Base-by-base conservation (phyloP, 805 yeast genomes). In the Diddensiella transvaalensis region DNA sequence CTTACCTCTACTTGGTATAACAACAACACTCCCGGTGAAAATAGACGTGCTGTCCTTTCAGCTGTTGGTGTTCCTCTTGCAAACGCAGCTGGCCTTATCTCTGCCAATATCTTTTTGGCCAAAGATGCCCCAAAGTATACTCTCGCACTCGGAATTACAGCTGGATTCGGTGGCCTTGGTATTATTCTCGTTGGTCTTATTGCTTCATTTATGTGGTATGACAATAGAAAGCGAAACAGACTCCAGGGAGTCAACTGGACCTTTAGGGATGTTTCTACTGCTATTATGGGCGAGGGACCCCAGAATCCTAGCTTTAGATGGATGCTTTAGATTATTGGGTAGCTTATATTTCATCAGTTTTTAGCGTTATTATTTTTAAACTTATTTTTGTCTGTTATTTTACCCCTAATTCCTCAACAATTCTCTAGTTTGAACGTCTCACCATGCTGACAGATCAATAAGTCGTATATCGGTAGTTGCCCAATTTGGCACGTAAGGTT, bases 11-110 rank as follows among this genome's bases (percentile, higher is more conserved):
- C 78, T 1, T 75, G 79, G 79, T 75, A 73, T 53, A 73, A 70
- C 46, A 75, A 75, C 57, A 75, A 75, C 49, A 72, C 72, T 2
- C 77, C 78, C 3, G 72, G 73, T 47, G 72, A 67, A 46, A 70
- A 68, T 44, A 62, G 76, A 39, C 68, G 79, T 48, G 77, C 71
- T 8, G 75, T 73, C 18, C 61, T 75, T 38, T 67, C 76, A 3
- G 74, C 78, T 3, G 70, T 74, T 17, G 78, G 77, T 40, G 73
- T 78, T 54, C 80, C 81, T 2, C 67, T 77, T 48, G 82, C 80
- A 18, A 78, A 78, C 54, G 72, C 77, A 36, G 81, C 80, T 39
- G 82, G 82, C 48, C 71, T 78, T 49, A 74, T 78, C 42, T 71
- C 82, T 3, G 70, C 79, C 22, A 77, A 72, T 53, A 72, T 78